Base-by-base conservation (phyloP, 2,329 filamentous ascomycete genomes). In the Tolypocladium guangdongense region DNA sequence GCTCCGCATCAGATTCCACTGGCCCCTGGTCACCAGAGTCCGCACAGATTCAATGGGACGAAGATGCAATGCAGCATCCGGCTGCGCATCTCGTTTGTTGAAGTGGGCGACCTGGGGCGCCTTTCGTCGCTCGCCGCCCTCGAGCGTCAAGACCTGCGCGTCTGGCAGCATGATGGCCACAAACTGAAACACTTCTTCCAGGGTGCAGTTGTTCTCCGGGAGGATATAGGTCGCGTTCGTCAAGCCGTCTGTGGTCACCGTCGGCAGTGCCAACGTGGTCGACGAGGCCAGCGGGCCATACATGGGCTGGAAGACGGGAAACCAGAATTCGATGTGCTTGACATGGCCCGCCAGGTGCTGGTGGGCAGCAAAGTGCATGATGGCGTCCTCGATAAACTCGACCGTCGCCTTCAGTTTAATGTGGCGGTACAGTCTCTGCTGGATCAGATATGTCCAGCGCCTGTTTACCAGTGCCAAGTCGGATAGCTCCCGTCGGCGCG, bases 61-160 rank as follows among this genome's bases (percentile, higher is more conserved):
- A 8, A 82, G 65, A 32, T 64, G 61, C 58, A 69, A 63, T 63
- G 58, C 35, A 63, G 61, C 1, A 62, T 45, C n/a, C 55, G 51
- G 37, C 60, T 54, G 22, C 54, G 52, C 47, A 55, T 57, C 32
- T 58, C 58, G 24, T 60, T 60, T 24, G 47, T 63, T 55, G 49
- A 69, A 71, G 52, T 71, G 67, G 8, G 63, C 57, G 11, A 90
- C 83, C 66, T 83, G 82, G 7, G 86, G 86, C 3, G 86, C 83
- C 66, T 88, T 88, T 64, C 86, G 87, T 57, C 86, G 80, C 64
- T 90, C 84, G 4, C 87, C 86, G n/a, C 86, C 87, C 66, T 90
- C 86, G 18, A 90, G 72, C 0, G 86, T 90, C 62, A 90, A 71
- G 38, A 88, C 81, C 56, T 77, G 78, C 1, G 80, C 79, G 52